Percentiles rank a stretch among this genome's conserved stretches.
Evolutionary conservation across 495 filamentous ascomycete genomes (phyloP).

Genomic region (Penicillium pancosmium): DNA sequence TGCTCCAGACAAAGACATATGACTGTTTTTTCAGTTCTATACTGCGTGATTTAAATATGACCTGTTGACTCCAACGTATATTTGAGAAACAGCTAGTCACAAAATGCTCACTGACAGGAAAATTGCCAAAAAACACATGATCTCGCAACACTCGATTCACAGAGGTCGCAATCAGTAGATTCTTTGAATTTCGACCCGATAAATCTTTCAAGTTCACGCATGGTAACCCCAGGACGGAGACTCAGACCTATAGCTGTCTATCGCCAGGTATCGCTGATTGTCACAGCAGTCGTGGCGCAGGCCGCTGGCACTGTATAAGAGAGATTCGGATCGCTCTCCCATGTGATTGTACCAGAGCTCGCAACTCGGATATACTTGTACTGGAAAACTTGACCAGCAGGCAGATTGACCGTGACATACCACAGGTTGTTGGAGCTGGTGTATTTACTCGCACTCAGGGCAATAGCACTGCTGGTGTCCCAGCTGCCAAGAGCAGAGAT

Average conservation of each 20-base stretch:
- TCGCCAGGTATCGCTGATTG: constrained; percentile 38
- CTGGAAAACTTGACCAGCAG: constrained; percentile 55
- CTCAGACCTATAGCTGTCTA: background rate
- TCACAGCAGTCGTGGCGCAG: constrained; percentile 46
- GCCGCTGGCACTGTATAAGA: constrained; percentile 54
- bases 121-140: too few relatives aligned
- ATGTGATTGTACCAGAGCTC: constrained; percentile 54
- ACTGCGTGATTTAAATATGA: too few relatives aligned
- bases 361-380: constrained; percentile 71
- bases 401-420: constrained; percentile 53
- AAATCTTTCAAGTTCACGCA: background rate
- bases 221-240: background rate
- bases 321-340: constrained; percentile 69
- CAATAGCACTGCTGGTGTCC: constrained; percentile 51
- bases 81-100: too few relatives aligned
- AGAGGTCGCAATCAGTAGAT: too few relatives aligned
- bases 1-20: too few relatives aligned
- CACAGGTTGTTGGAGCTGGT: constrained; percentile 59
- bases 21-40: too few relatives aligned
- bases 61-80: too few relatives aligned
- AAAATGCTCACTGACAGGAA: too few relatives aligned
- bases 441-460: constrained; percentile 57
- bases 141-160: too few relatives aligned
- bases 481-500: constrained; percentile 58
- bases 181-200: background rate